These are phyloP conservation scores for Penicillium sp. DNA, from an alignment of 2,329 filamentous ascomycete genomes.

Conservation along the genomic window DNA sequence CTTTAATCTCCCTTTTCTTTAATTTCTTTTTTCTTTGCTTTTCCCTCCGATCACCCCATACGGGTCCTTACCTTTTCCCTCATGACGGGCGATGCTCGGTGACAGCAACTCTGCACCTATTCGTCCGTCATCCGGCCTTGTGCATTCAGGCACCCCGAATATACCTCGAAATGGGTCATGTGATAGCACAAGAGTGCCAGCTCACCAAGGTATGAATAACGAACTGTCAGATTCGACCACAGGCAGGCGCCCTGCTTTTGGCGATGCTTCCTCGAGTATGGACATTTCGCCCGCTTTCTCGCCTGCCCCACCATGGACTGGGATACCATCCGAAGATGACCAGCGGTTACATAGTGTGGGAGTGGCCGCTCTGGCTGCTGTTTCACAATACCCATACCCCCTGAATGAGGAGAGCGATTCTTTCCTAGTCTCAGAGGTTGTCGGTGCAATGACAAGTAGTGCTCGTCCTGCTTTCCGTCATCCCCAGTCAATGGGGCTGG, in stretches of 20 bases:
- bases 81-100: conserved; percentile 21
- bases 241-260: neutral
- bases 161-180: conserved; percentile 21
- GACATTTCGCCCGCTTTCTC: neutral
- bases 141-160: neutral
- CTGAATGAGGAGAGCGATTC: conserved; percentile 20
- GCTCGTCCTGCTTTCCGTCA: neutral
- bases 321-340: conserved; percentile 19
- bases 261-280: neutral
- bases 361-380: conserved; percentile 31
- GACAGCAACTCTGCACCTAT: conserved; percentile 8
- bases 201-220: conserved; percentile 20
- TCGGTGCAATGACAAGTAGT: conserved; percentile 27
- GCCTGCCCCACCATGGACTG: neutral
- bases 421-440: conserved; percentile 27
- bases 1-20: neutral
- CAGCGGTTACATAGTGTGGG: conserved; percentile 22
- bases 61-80: neutral
- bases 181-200: conserved; percentile 13
- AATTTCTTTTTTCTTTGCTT: neutral
- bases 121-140: conserved; percentile 5
- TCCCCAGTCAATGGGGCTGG: neutral
- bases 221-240: conserved; percentile 3
- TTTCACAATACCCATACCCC: conserved; percentile 28
- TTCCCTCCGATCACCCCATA: neutral